Evolutionary conservation across 345 rosid species (phyloP), one percentile per base, ranked within the genome.

Genomic region (Gossypium arboreum): DNA sequence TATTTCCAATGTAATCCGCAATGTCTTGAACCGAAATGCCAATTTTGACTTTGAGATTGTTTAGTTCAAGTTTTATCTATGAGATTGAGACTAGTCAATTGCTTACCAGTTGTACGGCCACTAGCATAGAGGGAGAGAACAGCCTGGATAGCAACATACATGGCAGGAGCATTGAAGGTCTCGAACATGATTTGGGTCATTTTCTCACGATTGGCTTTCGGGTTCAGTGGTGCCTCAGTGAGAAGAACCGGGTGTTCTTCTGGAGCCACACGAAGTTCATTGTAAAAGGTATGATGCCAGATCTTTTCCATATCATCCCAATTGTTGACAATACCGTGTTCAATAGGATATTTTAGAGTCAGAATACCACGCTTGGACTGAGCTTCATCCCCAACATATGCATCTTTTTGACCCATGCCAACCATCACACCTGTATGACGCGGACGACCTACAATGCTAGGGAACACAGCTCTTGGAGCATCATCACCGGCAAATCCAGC

Each of bases 291-390:
- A 69, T 87, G 91, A 85, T 85, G 91, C 91, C 91, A 88, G 25
- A 84, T 88, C 83, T 86, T 88, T 77, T 86, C 89, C 89, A 86
- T 88, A 60, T 89, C 92, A 78, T 89, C 92, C 90, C 92, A 89
- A 55, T 85, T 89, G 80, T 77, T 85, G 17, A 89, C 90, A 34
- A 89, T 87, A 54, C 90, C 92, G 63, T 89, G 92, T 75, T 89
- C 90, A 47, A 89, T 87, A 3, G 90, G 92, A 67, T 88, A 88
- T 43, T 88, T 88, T 63, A 88, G 86, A 54, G 87, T 88, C 81
- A 85, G 75, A 77, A 87, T 89, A 71, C 93, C 93, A 67, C 93
- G 86, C 82, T 89, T 87, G 16, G 93, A 89, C 73, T 89, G 91
- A 47, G 93, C 91, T 79, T 89, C 93, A 48, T 87, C 92, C 73